Conservation (phyloP, 768 basidiomycete species). For the Amanita pseudoporphyria region DNA sequence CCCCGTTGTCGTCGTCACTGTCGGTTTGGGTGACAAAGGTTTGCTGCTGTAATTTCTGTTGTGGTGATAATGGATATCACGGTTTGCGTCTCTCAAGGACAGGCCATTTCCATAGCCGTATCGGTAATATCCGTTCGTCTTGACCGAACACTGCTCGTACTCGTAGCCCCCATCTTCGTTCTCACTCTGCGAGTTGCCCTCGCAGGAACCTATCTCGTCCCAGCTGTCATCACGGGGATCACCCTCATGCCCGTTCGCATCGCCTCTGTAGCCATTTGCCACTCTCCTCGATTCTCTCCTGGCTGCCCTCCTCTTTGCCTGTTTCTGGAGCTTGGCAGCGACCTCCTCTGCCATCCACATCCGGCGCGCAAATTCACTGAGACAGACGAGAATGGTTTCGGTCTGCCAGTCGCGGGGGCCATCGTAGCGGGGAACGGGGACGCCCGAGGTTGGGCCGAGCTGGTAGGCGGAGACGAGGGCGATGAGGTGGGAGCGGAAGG, state of each 20-base stretch:
- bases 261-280: not conserved
- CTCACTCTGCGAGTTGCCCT: not conserved
- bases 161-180: not conserved
- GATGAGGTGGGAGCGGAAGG: slow-evolving; percentile 38
- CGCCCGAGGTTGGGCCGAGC: slow-evolving; percentile 35
- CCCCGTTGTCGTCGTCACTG: not conserved
- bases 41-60: not conserved
- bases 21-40: not conserved
- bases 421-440: slow-evolving; percentile 42
- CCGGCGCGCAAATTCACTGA: slow-evolving; percentile 39
- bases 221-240: not conserved
- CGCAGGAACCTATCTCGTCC: not conserved
- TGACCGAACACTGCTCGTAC: not conserved
- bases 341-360: slow-evolving; percentile 48
- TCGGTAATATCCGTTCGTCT: not conserved
- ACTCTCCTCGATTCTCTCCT: not conserved
- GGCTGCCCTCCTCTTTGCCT: slow-evolving; percentile 17
- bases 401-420: slow-evolving; percentile 52
- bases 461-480: slow-evolving; percentile 52
- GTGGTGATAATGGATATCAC: not conserved
- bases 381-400: slow-evolving; percentile 43
- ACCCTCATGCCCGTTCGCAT: not conserved
- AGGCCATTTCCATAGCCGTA: not conserved
- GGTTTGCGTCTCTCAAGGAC: not conserved
- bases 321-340: slow-evolving; percentile 28